Evolutionary conservation across 1,139 yeast species (phyloP).

Genomic region (Yamadazyma membranifaciens): DNA sequence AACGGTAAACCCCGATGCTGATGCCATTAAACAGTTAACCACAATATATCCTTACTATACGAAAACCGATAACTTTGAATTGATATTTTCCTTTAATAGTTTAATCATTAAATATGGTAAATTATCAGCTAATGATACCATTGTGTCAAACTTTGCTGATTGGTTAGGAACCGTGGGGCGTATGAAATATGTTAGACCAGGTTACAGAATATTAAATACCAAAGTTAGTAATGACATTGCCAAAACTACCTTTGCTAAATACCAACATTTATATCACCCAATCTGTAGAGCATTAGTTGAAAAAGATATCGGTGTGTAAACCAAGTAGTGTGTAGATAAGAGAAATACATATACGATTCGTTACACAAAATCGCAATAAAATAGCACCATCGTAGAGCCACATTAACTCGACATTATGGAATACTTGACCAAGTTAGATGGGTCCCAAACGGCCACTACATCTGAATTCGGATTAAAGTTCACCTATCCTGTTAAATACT

Average conservation of each 20-base stretch:
- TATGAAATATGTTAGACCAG: conserved; percentile 46
- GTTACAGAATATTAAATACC: conserved; percentile 29
- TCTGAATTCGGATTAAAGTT: conserved; percentile 23
- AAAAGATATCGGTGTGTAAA: conserved; percentile 26
- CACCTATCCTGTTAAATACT: conserved; percentile 29
- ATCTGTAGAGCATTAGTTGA: conserved; percentile 37
- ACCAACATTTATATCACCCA: conserved; percentile 34
- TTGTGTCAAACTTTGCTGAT: conserved; percentile 25
- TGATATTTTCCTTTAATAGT: conserved; percentile 30
- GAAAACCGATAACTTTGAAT: conserved; percentile 30
- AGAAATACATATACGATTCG: not conserved
- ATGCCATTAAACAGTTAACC: conserved; percentile 20
- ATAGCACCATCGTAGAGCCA: too few relatives aligned
- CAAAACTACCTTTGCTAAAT: conserved; percentile 23
- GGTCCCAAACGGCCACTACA: conserved; percentile 17
- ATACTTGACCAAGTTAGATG: conserved; percentile 25
- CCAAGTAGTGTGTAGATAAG: not conserved
- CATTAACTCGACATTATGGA: conserved; percentile 20
- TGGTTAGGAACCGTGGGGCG: conserved; percentile 46
- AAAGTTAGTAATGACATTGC: conserved; percentile 33
- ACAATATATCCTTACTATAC: conserved; percentile 26
- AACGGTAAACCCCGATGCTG: conserved; percentile 13
- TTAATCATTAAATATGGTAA: conserved; percentile 30
- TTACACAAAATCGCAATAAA: not conserved
- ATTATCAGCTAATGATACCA: conserved; percentile 17